These are phyloP conservation scores for Exophiala alcalophila DNA, from an alignment of 2,329 filamentous ascomycete genomes.

Conservation along the genomic window DNA sequence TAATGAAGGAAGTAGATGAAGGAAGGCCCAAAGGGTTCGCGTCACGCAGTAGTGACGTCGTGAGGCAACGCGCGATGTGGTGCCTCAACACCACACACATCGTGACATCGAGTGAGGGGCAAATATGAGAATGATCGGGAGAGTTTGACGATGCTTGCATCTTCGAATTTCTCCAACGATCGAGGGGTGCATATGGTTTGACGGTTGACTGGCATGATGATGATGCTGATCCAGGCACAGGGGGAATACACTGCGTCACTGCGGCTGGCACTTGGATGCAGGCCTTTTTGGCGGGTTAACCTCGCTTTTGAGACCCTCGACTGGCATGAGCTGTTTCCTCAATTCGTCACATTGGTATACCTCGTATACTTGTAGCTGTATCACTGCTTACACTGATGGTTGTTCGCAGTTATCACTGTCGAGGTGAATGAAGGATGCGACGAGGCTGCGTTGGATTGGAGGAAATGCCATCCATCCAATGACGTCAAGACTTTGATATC, in stretches of 20 bases:
- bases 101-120: not conserved
- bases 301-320: too few species aligned
- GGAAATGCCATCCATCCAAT: conserved; percentile 11
- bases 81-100: not conserved
- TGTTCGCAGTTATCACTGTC: conserved; percentile 1
- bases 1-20: too few species aligned
- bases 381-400: conserved; percentile 6
- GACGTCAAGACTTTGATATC: conserved; percentile 19
- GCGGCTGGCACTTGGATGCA: not conserved
- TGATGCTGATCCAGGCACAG: conserved; percentile 8
- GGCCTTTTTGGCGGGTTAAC: not conserved
- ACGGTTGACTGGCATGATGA: too few species aligned
- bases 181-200: conserved; percentile 1
- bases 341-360: too few species aligned
- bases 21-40: not conserved
- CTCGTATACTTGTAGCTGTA: too few species aligned
- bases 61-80: not conserved
- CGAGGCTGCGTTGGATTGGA: conserved; percentile 7
- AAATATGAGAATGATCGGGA: not conserved
- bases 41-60: conserved; percentile 12
- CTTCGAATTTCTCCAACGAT: too few species aligned
- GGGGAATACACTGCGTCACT: conserved; percentile 9
- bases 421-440: too few species aligned
- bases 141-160: too few species aligned
- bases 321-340: too few species aligned